Base-by-base conservation (phyloP, 2,329 filamentous ascomycete species). In the Colletotrichum noveboracense region DNA sequence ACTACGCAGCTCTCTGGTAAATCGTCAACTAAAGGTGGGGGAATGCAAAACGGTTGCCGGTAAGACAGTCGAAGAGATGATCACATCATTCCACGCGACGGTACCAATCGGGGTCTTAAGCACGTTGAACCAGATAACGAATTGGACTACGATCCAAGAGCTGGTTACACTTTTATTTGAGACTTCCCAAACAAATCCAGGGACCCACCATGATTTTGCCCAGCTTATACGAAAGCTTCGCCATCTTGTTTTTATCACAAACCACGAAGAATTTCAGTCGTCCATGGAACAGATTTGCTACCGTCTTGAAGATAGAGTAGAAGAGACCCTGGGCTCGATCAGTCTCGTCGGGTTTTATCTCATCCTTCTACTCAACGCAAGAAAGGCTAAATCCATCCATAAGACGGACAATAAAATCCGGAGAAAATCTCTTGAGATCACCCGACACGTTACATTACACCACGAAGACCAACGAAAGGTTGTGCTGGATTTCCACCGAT, bases 51-150 rank as follows among this genome's bases (percentile, higher is more conserved):
- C 48, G 2, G 7, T 24, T 7, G n/a, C 67, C 4, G n/a, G 18
- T 3, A 38, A 56, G 36, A 34, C 28, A 9, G 56, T 76, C 18
- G 26, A 66, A 13, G 30, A 61, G 6, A 36, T 76, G 48, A 13
- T 76, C 16, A 32, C 24, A 3, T 21, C 21, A 5, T 61, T 70
- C 12, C 66, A 75, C 7, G 48, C 34, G 2, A 36, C 74, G 5
- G 52, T 55, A 7, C 74, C 74, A 4, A 66, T 76, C 10, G 74
- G 74, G 5, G 38, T 76, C 13, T 28, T 76, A 3, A 70, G 66
- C 60, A 43, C 71, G 1, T 28, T 76, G 26, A 76, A 74, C 18
- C 71, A 76, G 28, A 38, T 56, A 21, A 64, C 3, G 28, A 68
- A 21, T 48, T 74, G 13, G 58, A 26, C 2, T 7, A 24, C 3